phyloP scores from a whole-genome alignment of 2,329 filamentous ascomycete species.

The Onygenales sp. region DNA sequence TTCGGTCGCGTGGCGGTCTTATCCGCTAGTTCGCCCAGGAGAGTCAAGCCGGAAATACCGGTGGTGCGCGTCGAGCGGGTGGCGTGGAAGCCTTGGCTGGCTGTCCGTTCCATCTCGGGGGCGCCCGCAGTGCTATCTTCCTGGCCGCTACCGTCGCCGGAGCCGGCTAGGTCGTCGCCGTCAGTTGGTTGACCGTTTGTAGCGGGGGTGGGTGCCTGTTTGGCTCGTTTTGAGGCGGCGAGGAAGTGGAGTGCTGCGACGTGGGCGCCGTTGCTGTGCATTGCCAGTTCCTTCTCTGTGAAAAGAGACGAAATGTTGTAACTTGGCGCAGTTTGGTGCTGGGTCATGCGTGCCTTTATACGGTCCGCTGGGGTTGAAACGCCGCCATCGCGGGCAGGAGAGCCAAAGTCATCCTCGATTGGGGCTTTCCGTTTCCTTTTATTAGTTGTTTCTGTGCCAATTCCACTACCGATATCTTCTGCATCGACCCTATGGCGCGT shows the following conservation, averaged over 20 bases:
- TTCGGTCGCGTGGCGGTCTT: conserved; percentile 37
- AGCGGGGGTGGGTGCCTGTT: conserved; percentile 29
- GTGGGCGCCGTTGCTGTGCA: conserved; percentile 53
- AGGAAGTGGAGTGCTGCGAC: conserved; percentile 50
- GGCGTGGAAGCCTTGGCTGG: conserved; percentile 47
- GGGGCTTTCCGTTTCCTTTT: conserved; percentile 51
- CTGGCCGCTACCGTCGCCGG: conserved; percentile 27
- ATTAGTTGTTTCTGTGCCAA: conserved; percentile 39
- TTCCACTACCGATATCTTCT: conserved; percentile 42
- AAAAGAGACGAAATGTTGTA: conserved; percentile 57
- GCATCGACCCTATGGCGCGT: conserved; percentile 47
- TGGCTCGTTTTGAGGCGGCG: conserved; percentile 42
- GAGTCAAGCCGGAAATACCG: conserved; percentile 44
- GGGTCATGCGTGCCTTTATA: conserved; percentile 42
- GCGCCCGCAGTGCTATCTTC: conserved; percentile 36
- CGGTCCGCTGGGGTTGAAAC: conserved; percentile 42
- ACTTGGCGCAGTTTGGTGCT: conserved; percentile 48
- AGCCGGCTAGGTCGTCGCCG: conserved; percentile 25
- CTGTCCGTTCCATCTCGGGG: conserved; percentile 52
- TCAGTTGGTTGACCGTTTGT: conserved; percentile 32
- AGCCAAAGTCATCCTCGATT: conserved; percentile 49
- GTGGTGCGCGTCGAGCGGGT: conserved; percentile 45
- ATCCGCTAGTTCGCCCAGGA: conserved; percentile 47
- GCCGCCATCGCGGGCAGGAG: conserved; percentile 43
- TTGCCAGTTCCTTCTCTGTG: conserved; percentile 56